A percentile compares a stretch with the other conserved stretches of the same genome.
These are phyloP conservation scores for Akanthomyces lecanii DNA, from an alignment of 2,329 filamentous ascomycete genomes.

Conservation along the genomic window DNA sequence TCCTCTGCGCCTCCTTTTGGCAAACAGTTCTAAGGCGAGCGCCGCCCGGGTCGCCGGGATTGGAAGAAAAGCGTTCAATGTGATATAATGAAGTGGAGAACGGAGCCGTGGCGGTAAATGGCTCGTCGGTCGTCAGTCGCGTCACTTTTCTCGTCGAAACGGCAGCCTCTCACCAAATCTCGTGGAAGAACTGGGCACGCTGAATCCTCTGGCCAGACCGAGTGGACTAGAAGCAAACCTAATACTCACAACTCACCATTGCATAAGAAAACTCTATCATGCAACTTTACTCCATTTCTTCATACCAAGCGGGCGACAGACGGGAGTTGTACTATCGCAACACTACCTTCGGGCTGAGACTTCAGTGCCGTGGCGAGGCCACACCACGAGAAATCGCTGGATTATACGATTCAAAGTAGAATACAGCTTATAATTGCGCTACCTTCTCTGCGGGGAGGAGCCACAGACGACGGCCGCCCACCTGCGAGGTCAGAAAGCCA, in stretches of 20 bases:
- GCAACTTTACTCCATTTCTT: not conserved
- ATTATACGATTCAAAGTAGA: not conserved
- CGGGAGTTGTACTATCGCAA: not conserved
- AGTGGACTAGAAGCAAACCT: not conserved
- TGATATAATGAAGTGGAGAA: not conserved
- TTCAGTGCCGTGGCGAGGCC: not conserved
- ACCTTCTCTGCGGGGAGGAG: not conserved
- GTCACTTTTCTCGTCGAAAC: not conserved
- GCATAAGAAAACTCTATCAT: not conserved
- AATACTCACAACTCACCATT: not conserved
- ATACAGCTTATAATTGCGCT: no score
- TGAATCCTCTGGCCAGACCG: not conserved
- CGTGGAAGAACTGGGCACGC: not conserved
- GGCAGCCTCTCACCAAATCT: not conserved
- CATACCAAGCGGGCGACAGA: not conserved
- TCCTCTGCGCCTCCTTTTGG: conserved; percentile 4
- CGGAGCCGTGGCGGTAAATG: not conserved
- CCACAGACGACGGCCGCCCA: not conserved
- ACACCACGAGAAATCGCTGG: not conserved
- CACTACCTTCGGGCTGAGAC: not conserved
- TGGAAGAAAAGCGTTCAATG: not conserved
- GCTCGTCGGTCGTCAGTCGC: not conserved
- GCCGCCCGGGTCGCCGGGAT: not conserved
- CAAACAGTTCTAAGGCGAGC: not conserved
- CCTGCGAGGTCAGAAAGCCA: not conserved